A percentile compares a stretch with the other conserved stretches of the same genome.
Conservation (phyloP, 192 early-diverging fungal species). For the Coemansia reversa region DNA sequence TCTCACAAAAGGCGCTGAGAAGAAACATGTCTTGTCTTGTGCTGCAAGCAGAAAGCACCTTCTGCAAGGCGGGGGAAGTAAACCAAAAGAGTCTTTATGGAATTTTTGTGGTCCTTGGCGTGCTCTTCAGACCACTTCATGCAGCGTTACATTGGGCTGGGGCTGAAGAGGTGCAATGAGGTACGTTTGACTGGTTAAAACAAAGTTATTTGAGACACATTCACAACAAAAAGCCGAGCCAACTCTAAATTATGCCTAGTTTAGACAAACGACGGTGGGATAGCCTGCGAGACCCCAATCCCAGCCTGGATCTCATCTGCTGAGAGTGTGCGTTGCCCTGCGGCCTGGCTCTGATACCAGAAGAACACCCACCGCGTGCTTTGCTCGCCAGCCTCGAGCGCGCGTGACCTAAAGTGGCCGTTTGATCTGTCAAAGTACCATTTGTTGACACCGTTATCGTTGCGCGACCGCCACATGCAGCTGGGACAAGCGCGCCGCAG, state of each 20-base stretch:
- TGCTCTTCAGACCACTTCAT: no score
- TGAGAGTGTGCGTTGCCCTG: constrained; percentile 11
- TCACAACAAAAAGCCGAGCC: not conserved
- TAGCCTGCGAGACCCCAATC: constrained; percentile 52
- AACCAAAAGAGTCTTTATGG: no score
- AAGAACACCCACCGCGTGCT: constrained; percentile 84
- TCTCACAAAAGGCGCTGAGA: constrained; percentile 2
- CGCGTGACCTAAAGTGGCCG: constrained; percentile 67
- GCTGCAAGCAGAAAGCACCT: no score
- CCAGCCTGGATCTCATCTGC: constrained; percentile 50
- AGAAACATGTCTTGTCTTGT: not conserved
- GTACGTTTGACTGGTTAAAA: not conserved
- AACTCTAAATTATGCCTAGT: not conserved
- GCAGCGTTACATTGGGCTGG: no score
- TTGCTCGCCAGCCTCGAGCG: constrained; percentile 5
- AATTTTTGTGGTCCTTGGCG: no score
- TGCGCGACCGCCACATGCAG: constrained; percentile 78
- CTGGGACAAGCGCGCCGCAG: constrained; percentile 68
- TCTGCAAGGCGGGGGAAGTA: no score
- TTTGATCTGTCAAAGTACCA: constrained; percentile 95
- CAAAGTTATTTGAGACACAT: not conserved
- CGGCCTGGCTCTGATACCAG: constrained; percentile 57
- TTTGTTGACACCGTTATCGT: constrained; percentile 87
- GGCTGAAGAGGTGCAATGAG: no score
- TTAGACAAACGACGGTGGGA: constrained; percentile 61